A percentile compares a stretch with the other conserved stretches of the same genome.
These are phyloP conservation scores for Aspergillus sclerotiicarbonarius DNA, from an alignment of 495 filamentous ascomycete genomes.

Conservation along the genomic window DNA sequence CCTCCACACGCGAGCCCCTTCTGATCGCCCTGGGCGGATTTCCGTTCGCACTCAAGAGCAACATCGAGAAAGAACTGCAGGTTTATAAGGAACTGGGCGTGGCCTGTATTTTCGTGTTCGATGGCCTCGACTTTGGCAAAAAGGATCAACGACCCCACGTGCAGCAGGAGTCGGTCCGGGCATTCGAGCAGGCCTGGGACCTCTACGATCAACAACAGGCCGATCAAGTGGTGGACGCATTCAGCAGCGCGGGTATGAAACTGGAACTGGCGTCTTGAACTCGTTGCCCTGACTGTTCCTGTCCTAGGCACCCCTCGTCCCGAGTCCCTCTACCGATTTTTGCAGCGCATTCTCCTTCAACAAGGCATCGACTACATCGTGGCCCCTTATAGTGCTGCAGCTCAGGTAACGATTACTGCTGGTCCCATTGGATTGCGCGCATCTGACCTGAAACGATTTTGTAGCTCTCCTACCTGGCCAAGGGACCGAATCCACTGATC, in stretches of 20 bases:
- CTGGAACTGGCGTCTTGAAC: neutral
- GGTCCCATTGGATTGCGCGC: neutral
- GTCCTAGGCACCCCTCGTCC: conserved; percentile 53
- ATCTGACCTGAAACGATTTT: conserved; percentile 12
- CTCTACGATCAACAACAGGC: conserved; percentile 80
- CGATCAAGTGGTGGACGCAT: conserved; percentile 73
- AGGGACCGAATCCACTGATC: conserved; percentile 63
- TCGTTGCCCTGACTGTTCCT: conserved; percentile 20
- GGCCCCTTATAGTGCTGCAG: conserved; percentile 84
- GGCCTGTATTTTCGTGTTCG: conserved; percentile 81
- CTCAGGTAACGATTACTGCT: conserved; percentile 61
- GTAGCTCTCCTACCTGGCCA: conserved; percentile 80
- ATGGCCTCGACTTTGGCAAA: conserved; percentile 74
- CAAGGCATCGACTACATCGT: conserved; percentile 75
- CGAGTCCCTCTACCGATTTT: conserved; percentile 63
- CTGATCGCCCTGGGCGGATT: conserved; percentile 86
- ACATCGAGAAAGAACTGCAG: conserved; percentile 71
- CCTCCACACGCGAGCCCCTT: conserved; percentile 75
- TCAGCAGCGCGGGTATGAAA: conserved; percentile 73
- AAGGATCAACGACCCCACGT: conserved; percentile 58
- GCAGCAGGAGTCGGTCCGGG: conserved; percentile 44
- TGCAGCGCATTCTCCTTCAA: conserved; percentile 71
- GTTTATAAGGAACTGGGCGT: conserved; percentile 62
- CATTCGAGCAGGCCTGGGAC: conserved; percentile 70
- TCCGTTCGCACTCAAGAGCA: conserved; percentile 69